Conservation (phyloP, 2,329 filamentous ascomycete species). For the Beauveria pseudobassiana region DNA sequence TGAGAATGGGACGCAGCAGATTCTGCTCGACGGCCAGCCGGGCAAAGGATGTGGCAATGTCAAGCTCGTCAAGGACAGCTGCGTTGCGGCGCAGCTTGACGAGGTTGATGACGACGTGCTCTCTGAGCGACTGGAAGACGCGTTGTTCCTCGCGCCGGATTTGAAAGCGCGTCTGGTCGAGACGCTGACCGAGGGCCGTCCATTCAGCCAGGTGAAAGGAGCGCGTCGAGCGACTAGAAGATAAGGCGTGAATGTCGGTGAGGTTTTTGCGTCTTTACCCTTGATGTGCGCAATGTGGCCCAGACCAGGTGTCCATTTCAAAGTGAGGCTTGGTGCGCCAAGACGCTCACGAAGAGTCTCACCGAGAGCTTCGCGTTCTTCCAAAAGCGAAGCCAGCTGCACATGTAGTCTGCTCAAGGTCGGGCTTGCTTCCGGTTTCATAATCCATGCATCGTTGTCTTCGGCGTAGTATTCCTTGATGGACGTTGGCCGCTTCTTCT, state of each 20-base stretch:
- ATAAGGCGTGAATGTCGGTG: conserved; percentile 41
- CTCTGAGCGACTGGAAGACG: conserved; percentile 68
- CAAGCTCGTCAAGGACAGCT: conserved; percentile 84
- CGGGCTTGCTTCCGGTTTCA: conserved; percentile 61
- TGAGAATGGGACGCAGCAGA: conserved; percentile 67
- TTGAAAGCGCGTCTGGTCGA: conserved; percentile 69
- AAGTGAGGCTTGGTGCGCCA: conserved; percentile 56
- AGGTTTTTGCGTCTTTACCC: conserved; percentile 58
- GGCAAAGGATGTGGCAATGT: conserved; percentile 83
- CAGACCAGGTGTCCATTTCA: conserved; percentile 80
- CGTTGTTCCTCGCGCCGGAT: conserved; percentile 80
- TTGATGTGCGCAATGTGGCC: conserved; percentile 90
- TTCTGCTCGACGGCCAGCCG: conserved; percentile 66
- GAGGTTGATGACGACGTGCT: conserved; percentile 70
- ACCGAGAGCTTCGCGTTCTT: conserved; percentile 54
- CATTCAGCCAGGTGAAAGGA: conserved; percentile 80
- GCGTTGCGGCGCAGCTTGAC: conserved; percentile 85
- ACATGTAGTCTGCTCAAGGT: conserved; percentile 60
- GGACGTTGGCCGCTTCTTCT: conserved; percentile 37
- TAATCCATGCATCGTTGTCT: conserved; percentile 55
- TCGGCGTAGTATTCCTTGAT: conserved; percentile 52
- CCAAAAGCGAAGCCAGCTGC: conserved; percentile 51
- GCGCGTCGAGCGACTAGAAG: conserved; percentile 73
- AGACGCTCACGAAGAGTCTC: conserved; percentile 55
- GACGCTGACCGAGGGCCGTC: conserved; percentile 69